phyloP scores from a whole-genome alignment of 1,284 basidiomycete genomes.

The Pascua sp. region DNA sequence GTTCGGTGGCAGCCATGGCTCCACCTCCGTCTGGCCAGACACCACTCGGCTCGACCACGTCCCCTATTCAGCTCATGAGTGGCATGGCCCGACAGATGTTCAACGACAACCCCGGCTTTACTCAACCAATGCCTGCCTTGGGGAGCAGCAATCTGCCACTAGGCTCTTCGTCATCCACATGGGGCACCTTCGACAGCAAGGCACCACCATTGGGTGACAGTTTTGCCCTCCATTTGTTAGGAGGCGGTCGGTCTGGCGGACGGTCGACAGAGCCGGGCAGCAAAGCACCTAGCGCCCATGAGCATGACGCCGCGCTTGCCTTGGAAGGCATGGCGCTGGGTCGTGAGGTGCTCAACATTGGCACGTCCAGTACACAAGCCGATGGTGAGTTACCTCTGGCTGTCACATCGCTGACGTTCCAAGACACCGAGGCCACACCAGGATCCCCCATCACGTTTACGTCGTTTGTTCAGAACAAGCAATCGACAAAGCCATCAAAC shows the following conservation, averaged over 20 bases:
- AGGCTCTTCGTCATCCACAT: too few relatives aligned
- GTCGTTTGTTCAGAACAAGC: slow-evolving; percentile 17
- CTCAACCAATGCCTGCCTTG: too few relatives aligned
- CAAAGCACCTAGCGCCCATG: slow-evolving; percentile 18
- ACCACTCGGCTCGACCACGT: too few relatives aligned
- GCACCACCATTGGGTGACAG: not conserved
- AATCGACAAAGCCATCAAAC: slow-evolving; percentile 4
- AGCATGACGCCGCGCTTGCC: slow-evolving; percentile 20
- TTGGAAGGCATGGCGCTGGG: slow-evolving; percentile 24
- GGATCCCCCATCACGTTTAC: slow-evolving; percentile 18
- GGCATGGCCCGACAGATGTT: too few relatives aligned
- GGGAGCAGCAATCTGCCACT: too few relatives aligned
- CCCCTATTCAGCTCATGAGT: too few relatives aligned
- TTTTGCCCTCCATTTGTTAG: too few relatives aligned
- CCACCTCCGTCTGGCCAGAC: too few relatives aligned
- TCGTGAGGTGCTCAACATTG: slow-evolving; percentile 7
- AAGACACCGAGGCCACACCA: slow-evolving; percentile 12
- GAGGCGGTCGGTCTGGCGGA: not conserved
- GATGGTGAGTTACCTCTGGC: not conserved
- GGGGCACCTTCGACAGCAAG: not conserved
- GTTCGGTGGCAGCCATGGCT: too few relatives aligned
- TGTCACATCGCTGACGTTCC: not conserved
- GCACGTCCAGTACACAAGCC: not conserved
- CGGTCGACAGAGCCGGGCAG: slow-evolving; percentile 8
- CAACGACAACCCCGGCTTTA: too few relatives aligned